Evolutionary conservation across 345 rosid species (phyloP), one percentile per base, ranked within the genome.

Genomic region (Litchi chinensis): DNA sequence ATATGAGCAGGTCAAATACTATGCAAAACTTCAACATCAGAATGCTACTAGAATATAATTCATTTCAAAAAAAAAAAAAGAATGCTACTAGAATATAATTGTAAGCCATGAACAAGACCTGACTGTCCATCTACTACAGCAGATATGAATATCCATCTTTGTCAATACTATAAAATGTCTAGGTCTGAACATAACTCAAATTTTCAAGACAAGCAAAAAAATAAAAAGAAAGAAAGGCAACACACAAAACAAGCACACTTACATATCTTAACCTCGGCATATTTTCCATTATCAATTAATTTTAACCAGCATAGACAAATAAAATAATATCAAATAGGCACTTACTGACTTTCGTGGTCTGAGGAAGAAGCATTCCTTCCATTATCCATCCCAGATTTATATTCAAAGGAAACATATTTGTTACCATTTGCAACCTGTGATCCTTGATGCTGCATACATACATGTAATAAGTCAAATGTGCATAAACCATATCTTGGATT

Each of bases 341-440:
- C 99, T 94, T 86, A 97, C 99, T 95, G 99, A 87, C 97, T 91
- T 87, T 97, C 99, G 73, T 77, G 95, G 76, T 97, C 99, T 6
- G 98, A 94, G 71, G 99, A 97, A 60, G 98, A 97, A 81, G 92
- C 98, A 81, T 87, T 88, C 85, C 97, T 92, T 72, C 95, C 95
- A 74, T 76, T 90, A 78, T 92, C 97, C 98, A 93, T 92, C 65
- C 97, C 98, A 87, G 99, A 80, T 84, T 94, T 97, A 84, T 92
- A 94, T 79, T 97, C 99, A 82, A 97, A 97, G 64, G 98, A 97
- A 68, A 88, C 78, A 86, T 92, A 93, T 81, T 94, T 95, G 86
- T 90, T 89, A 77, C 97, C 97, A 81, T 90, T 94, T 73, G 88
- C 78, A 79, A 79, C 90, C 79, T 88, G 93, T 28, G 98, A 88